Evolutionary conservation across 768 basidiomycete species (phyloP).

Genomic region (Psilocybe azurescens): DNA sequence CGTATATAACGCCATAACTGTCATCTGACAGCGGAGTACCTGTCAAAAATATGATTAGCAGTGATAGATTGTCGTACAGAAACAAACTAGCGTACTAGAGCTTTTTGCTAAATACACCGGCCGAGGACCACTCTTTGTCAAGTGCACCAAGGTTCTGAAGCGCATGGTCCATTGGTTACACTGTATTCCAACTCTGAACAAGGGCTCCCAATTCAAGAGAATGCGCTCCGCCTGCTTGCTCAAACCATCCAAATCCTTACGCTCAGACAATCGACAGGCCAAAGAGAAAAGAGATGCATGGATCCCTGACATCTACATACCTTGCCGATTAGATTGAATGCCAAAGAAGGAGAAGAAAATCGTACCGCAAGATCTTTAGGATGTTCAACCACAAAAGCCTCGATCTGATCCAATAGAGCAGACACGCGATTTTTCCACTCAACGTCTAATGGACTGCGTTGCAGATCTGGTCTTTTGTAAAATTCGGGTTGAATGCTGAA

Average conservation of each 20-base stretch:
- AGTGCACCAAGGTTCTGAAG: background rate
- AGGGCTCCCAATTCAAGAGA: no score
- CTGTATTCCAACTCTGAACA: no score
- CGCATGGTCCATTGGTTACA: background rate
- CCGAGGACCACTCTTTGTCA: background rate
- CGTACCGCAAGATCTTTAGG: background rate
- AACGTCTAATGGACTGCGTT: background rate
- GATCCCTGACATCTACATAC: background rate
- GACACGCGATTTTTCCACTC: background rate
- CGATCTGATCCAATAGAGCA: background rate
- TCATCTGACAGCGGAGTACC: background rate
- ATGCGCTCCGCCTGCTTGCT: no score
- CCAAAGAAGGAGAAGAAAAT: background rate
- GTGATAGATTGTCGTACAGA: background rate
- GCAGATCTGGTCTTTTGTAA: background rate
- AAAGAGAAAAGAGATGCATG: background rate
- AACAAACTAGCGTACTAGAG: background rate
- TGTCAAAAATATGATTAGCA: background rate
- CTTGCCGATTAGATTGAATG: background rate
- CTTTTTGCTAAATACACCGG: background rate
- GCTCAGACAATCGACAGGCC: background rate
- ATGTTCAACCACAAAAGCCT: background rate
- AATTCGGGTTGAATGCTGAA: background rate
- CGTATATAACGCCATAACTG: background rate
- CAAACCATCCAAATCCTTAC: no score